phyloP scores from a whole-genome alignment of 2,329 filamentous ascomycete genomes.

The Chaetomiaceae sp. region DNA sequence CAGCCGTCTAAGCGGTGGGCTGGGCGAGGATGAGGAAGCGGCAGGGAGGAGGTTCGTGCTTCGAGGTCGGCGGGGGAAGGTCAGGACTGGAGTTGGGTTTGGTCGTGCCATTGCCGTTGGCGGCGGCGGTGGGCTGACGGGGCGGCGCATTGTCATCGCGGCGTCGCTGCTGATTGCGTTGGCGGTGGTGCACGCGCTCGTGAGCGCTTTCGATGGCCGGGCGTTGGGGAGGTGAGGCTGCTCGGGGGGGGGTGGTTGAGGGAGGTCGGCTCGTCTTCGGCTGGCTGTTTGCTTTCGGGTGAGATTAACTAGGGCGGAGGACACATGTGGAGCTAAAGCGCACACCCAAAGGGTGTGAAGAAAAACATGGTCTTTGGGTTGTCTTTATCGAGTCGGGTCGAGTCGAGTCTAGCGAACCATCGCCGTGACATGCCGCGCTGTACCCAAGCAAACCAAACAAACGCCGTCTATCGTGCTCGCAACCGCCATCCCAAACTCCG shows the following conservation, averaged over 20 bases:
- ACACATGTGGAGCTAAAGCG: no score
- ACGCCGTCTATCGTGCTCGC: neutral
- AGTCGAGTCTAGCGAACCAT: neutral
- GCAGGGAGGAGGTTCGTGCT: no score
- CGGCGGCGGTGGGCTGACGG: neutral
- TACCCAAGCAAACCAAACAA: neutral
- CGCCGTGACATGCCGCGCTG: no score
- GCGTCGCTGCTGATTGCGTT: slow-evolving; percentile 10
- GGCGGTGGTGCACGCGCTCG: slow-evolving; percentile 6
- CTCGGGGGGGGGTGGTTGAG: neutral
- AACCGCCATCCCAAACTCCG: neutral
- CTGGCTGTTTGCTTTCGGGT: no score
- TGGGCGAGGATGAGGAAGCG: no score
- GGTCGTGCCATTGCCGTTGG: neutral
- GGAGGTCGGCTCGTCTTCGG: no score
- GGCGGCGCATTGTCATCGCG: slow-evolving; percentile 6
- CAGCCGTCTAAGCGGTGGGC: no score
- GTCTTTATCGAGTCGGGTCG: neutral
- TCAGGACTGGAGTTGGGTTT: neutral
- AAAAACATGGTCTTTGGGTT: neutral
- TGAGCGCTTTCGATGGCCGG: neutral
- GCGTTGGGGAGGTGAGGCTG: neutral
- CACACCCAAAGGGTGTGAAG: no score
- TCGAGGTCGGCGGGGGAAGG: no score
- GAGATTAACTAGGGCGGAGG: no score